These are phyloP conservation scores for Candida sp. DNA, from an alignment of 1,139 yeast species.

Conservation along the genomic window DNA sequence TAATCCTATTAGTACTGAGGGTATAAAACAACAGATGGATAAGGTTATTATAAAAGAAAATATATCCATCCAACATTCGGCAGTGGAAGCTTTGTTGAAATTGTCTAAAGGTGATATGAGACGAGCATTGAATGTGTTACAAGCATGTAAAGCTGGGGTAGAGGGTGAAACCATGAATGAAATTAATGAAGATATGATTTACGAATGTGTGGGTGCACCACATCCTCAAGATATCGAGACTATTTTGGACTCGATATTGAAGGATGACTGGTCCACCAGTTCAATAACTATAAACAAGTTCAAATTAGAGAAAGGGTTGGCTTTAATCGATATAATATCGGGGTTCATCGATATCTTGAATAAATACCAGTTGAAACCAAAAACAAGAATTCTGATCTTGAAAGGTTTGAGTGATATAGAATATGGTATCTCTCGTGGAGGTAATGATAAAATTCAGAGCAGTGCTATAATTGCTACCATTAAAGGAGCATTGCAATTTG, in stretches of 20 bases:
- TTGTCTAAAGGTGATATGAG: slow-evolving; percentile 95
- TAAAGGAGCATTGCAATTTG: slow-evolving; percentile 52
- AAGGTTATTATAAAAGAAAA: slow-evolving; percentile 69
- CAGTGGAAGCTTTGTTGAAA: slow-evolving; percentile 61
- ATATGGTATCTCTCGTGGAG: slow-evolving; percentile 88
- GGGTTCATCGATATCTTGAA: slow-evolving; percentile 73
- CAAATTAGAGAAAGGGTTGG: slow-evolving; percentile 77
- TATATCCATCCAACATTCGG: slow-evolving; percentile 55
- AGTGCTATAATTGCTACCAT: slow-evolving; percentile 90
- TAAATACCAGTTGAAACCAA: slow-evolving; percentile 58
- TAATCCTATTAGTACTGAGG: slow-evolving; percentile 69
- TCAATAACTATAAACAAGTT: slow-evolving; percentile 59
- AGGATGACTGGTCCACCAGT: slow-evolving; percentile 87
- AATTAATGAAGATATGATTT: slow-evolving; percentile 72
- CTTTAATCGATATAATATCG: slow-evolving; percentile 77
- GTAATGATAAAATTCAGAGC: slow-evolving; percentile 85
- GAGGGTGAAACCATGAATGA: slow-evolving; percentile 42
- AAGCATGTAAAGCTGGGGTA: slow-evolving; percentile 85
- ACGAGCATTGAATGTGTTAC: slow-evolving; percentile 87
- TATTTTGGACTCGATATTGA: slow-evolving; percentile 71
- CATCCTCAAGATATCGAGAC: slow-evolving; percentile 81
- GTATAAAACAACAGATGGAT: slow-evolving; percentile 64
- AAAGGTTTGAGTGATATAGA: slow-evolving; percentile 82
- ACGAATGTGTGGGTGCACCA: slow-evolving; percentile 96
- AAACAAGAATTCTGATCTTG: slow-evolving; percentile 60